Conservation (phyloP, 1,284 basidiomycete species). For the Ustilago xerochloae region DNA sequence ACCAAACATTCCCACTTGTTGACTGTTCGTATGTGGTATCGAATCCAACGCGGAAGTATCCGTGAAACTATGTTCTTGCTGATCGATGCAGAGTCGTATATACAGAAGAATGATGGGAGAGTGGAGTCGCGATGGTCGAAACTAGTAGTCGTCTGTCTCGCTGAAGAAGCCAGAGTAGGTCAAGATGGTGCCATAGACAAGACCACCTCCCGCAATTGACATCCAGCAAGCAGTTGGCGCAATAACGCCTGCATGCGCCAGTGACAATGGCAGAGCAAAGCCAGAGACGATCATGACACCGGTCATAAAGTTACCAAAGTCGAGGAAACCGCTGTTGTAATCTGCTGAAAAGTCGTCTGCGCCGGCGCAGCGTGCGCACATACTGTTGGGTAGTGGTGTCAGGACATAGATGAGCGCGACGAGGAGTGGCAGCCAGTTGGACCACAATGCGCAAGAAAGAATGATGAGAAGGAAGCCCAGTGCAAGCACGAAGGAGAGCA, state of each 20-base stretch:
- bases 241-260: constrained; percentile 92
- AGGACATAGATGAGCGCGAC: constrained; percentile 95
- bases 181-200: constrained; percentile 87
- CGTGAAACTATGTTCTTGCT: constrained; percentile 10
- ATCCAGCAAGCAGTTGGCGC: constrained; percentile 85
- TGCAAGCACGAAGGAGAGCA: constrained; percentile 87
- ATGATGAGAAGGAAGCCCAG: constrained; percentile 97
- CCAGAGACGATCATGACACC: constrained; percentile 87
- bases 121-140: background rate
- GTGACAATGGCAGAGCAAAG: constrained; percentile 88
- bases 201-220: constrained; percentile 91
- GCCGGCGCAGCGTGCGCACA: constrained; percentile 73
- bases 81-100: constrained; percentile 9
- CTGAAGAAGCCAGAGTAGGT: constrained; percentile 64
- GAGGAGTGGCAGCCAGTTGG: constrained; percentile 95
- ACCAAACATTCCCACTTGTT: no score
- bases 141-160: constrained; percentile 56
- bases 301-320: constrained; percentile 95
- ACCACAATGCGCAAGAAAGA: constrained; percentile 93
- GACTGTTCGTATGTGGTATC: no score
- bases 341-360: constrained; percentile 73
- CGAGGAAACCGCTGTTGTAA: constrained; percentile 73
- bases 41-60: background rate
- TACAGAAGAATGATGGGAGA: constrained; percentile 15
- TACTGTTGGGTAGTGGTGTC: constrained; percentile 92